Evolutionary conservation across 345 rosid species (phyloP).

Genomic region (Corymbia maculata): DNA sequence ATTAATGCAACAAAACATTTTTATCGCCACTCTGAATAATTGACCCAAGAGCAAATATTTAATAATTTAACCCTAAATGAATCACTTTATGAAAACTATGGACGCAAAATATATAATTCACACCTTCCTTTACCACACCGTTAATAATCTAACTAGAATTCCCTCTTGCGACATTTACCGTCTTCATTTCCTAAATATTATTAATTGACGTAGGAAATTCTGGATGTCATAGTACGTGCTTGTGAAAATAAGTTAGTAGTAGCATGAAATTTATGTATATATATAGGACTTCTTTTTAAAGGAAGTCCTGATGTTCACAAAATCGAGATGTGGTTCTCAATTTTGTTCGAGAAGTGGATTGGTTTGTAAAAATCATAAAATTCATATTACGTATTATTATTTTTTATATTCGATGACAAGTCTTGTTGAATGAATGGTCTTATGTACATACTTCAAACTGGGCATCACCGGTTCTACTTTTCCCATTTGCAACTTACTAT

Average conservation of each 20-base stretch:
- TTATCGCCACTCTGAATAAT: background rate
- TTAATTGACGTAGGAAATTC: too few species aligned
- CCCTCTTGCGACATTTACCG: background rate
- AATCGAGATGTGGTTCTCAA: background rate
- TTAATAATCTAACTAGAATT: too few species aligned
- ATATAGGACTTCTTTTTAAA: too few species aligned
- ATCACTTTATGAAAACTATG: background rate
- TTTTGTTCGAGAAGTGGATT: rapidly evolving
- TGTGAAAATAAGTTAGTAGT: background rate
- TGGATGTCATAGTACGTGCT: background rate
- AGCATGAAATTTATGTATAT: background rate
- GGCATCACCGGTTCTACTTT: rapidly evolving
- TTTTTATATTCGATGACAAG: background rate
- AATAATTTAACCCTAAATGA: too few species aligned
- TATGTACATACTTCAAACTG: too few species aligned
- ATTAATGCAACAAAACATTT: background rate
- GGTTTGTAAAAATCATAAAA: background rate
- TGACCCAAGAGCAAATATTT: too few species aligned
- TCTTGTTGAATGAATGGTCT: background rate
- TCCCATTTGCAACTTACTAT: background rate
- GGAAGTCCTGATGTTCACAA: too few species aligned
- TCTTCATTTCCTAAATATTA: background rate
- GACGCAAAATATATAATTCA: background rate
- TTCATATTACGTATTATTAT: too few species aligned
- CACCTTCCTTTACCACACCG: background rate